These are phyloP conservation scores for Ramalina intermedia DNA, from an alignment of 495 filamentous ascomycete genomes.

Conservation along the genomic window DNA sequence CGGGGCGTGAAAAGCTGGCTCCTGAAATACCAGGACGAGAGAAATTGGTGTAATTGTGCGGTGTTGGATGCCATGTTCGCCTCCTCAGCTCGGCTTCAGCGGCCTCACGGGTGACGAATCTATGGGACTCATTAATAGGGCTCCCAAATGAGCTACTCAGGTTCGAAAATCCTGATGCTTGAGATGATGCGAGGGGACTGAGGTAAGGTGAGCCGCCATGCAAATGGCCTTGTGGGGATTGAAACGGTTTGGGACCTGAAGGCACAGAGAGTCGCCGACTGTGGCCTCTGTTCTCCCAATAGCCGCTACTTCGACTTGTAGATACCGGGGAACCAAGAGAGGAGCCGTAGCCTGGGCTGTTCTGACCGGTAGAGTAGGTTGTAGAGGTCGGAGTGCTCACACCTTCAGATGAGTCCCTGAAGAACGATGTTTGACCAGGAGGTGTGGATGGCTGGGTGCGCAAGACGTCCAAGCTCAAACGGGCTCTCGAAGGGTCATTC, in stretches of 20 bases:
- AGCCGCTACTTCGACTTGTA: slow-evolving; percentile 44
- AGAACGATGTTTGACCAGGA: slow-evolving; percentile 28
- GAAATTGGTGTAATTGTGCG: slow-evolving; percentile 43
- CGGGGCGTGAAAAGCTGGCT: slow-evolving; percentile 39
- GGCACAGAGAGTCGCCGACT: slow-evolving; percentile 72
- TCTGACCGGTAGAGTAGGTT: slow-evolving; percentile 56
- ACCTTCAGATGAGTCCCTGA: slow-evolving; percentile 47
- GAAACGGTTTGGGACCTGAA: slow-evolving; percentile 58
- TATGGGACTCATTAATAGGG: slow-evolving; percentile 54
- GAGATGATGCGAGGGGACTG: slow-evolving; percentile 39
- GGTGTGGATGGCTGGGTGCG: slow-evolving; percentile 34
- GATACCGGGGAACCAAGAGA: slow-evolving; percentile 54
- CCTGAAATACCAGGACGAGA: slow-evolving; percentile 13
- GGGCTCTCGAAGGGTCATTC: slow-evolving; percentile 42
- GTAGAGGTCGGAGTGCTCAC: slow-evolving; percentile 63
- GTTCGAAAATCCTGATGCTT: slow-evolving; percentile 38
- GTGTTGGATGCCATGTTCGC: slow-evolving; percentile 82
- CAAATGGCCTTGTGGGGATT: slow-evolving; percentile 40
- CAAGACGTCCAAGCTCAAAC: slow-evolving; percentile 48
- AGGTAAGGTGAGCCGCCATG: slow-evolving; percentile 44
- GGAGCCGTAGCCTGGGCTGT: slow-evolving; percentile 56
- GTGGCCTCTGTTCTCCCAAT: slow-evolving; percentile 57
- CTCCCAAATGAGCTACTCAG: slow-evolving; percentile 49
- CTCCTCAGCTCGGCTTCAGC: slow-evolving; percentile 66
- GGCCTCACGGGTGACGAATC: slow-evolving; percentile 49